Evolutionary conservation across 2,329 filamentous ascomycete species (phyloP).

Genomic region (Beauveria caledonica): DNA sequence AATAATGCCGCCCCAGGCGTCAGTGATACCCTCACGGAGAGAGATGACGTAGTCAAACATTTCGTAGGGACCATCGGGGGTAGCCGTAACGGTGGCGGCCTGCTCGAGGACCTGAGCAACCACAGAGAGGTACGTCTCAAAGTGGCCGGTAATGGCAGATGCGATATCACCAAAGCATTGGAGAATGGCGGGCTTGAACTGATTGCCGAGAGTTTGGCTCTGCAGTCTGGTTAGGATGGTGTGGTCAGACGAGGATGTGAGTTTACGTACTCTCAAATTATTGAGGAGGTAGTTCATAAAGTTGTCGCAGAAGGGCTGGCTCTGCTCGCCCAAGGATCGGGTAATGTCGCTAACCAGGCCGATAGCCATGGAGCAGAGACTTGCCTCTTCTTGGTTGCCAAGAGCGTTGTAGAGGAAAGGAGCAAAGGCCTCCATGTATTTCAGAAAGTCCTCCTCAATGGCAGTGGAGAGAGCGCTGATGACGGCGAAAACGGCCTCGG

Average conservation of each 20-base stretch:
- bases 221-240: conserved; percentile 26
- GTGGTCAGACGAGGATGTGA: background rate
- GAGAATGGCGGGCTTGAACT: conserved; percentile 96
- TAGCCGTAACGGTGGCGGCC: conserved; percentile 73
- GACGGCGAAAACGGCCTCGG: conserved; percentile 86
- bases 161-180: conserved; percentile 98
- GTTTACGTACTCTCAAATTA: conserved; percentile 66
- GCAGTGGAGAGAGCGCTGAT: conserved; percentile 88
- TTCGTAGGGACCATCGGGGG: conserved; percentile 77
- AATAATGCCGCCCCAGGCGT: conserved; percentile 96
- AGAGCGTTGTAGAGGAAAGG: conserved; percentile 92
- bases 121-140: conserved; percentile 86
- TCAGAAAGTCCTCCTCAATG: conserved; percentile 84
- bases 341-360: conserved; percentile 95
- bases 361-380: conserved; percentile 93
- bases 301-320: conserved; percentile 89
- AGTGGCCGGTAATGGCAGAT: conserved; percentile 82
- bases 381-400: conserved; percentile 89
- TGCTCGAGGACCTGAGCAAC: conserved; percentile 93
- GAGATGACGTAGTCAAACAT: conserved; percentile 97
- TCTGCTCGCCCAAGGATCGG: conserved; percentile 78
- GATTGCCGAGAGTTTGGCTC: conserved; percentile 81
- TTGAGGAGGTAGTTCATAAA: conserved; percentile 98
- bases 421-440: conserved; percentile 95
- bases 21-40: conserved; percentile 94